phyloP scores from a whole-genome alignment of 768 basidiomycete genomes.

The Mycena venus region DNA sequence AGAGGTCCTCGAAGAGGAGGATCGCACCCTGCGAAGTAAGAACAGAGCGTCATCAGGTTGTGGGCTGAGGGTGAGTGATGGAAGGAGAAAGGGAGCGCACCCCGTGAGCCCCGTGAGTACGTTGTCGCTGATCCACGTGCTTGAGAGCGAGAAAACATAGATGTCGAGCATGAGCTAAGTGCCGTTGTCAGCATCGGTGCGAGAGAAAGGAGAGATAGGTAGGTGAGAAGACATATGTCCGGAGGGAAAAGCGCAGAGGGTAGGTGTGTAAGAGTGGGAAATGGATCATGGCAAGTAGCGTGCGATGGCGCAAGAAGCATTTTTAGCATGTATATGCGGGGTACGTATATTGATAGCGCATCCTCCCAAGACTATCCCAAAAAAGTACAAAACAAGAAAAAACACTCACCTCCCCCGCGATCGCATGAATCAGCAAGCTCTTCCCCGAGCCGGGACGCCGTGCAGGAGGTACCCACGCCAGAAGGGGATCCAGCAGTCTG shows the following conservation, averaged over 20 bases:
- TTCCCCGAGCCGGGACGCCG: constrained; percentile 90
- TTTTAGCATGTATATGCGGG: too few species aligned
- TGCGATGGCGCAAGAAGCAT: too few species aligned
- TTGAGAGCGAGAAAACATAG: constrained; percentile 89
- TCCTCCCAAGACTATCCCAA: too few species aligned
- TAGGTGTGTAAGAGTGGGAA: too few species aligned
- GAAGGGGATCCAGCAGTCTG: constrained; percentile 94
- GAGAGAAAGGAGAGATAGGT: background rate
- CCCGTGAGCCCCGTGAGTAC: constrained; percentile 90
- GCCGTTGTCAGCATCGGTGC: too few species aligned
- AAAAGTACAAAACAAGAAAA: background rate
- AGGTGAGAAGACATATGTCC: too few species aligned
- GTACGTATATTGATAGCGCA: too few species aligned
- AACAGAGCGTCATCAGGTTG: too few species aligned
- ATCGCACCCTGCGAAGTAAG: constrained; percentile 65
- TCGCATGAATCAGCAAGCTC: constrained; percentile 86
- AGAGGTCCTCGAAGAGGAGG: constrained; percentile 90
- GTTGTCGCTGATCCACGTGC: constrained; percentile 90
- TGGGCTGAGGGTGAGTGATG: too few species aligned
- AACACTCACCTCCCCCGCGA: constrained; percentile 78
- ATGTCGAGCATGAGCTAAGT: constrained; percentile 90
- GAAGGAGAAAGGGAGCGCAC: constrained; percentile 54
- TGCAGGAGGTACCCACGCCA: constrained; percentile 89
- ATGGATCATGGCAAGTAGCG: too few species aligned
- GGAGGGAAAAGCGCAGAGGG: too few species aligned